These are phyloP conservation scores for Aspergillus mulundensis DNA, from an alignment of 495 filamentous ascomycete species.

Conservation along the genomic window DNA sequence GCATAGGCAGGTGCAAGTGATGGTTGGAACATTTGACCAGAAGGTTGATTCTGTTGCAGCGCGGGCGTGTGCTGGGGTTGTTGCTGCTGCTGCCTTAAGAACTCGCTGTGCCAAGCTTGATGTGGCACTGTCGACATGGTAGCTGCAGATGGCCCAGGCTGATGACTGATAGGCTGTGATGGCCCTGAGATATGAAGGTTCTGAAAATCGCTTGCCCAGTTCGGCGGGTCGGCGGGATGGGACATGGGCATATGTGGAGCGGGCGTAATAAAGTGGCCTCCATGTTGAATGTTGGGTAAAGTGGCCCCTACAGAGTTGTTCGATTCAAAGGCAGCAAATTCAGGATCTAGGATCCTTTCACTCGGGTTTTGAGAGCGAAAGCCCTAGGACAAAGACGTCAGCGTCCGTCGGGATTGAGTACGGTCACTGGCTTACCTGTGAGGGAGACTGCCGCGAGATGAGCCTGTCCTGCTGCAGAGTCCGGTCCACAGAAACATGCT, in stretches of 20 bases:
- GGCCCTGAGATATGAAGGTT: constrained; percentile 41
- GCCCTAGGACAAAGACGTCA: constrained; percentile 39
- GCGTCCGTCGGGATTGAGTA: neutral
- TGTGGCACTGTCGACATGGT: constrained; percentile 22
- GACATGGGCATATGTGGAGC: constrained; percentile 19
- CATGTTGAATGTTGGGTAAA: constrained; percentile 30
- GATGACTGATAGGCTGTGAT: constrained; percentile 29
- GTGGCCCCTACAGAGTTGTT: constrained; percentile 31
- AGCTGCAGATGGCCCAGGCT: constrained; percentile 28
- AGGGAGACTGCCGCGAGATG: constrained; percentile 45
- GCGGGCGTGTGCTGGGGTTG: constrained; percentile 23
- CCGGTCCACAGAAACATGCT: constrained; percentile 72
- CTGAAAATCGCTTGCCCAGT: constrained; percentile 52
- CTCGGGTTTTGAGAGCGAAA: constrained; percentile 58
- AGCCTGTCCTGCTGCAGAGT: constrained; percentile 83
- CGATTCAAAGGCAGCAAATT: constrained; percentile 70
- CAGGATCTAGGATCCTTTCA: constrained; percentile 56
- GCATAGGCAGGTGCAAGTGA: constrained; percentile 28
- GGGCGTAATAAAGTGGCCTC: constrained; percentile 23
- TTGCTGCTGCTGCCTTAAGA: constrained; percentile 40
- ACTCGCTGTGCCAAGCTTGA: constrained; percentile 54
- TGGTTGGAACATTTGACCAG: constrained; percentile 29
- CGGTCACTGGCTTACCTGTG: constrained; percentile 43
- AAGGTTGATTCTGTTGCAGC: constrained; percentile 23
- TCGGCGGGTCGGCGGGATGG: constrained; percentile 15